Base-by-base conservation (phyloP, 1,139 yeast species). In the Diutina neorugosa region DNA sequence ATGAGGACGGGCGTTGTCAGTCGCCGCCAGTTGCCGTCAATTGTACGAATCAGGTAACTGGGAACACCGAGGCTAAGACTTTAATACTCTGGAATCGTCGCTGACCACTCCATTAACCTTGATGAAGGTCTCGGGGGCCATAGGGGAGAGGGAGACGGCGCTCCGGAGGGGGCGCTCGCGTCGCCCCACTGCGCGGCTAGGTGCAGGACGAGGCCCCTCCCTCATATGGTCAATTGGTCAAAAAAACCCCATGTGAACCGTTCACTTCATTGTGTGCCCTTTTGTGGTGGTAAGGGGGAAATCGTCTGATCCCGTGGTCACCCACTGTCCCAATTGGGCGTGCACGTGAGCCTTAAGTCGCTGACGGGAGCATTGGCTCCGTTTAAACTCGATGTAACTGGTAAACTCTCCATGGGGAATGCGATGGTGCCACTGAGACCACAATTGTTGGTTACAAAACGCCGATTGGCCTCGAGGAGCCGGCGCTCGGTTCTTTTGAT, bases 281-380 rank as follows among this genome's bases (percentile, higher is more conserved):
- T 31, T 31, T 46, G 44, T 42, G 50, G 19, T 27, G 27, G 51
- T 34, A 20, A 49, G 18, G 16, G 40, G 54, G 56, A 73, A 74
- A 55, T 72, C 68, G 56, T 75, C 80, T 2, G 50, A 52, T 43
- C 55, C 56, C 2, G 73, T 70, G 21, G 58, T 55, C 1, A 60
- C 57, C 79, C 80, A 74, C 31, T 63, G 57, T 1, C 63, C 65
- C 23, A 74, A 58, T 1, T 56, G 54, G 1, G 51, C 54, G 47
- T 63, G 60, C 0, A 65, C 73, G 11, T 42, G 27, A 4, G 19
- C 18, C 56, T 74, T 74, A 34, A 63, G 42, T 1, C 23, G 20
- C 46, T 66, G 61, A 53, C 78, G 59, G 12, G 53, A 43, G 0
- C 5, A 4, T 52, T 66, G 64, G 4, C 60, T 47, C 4, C 52